Percentiles rank a stretch among this genome's conserved stretches.
These are phyloP conservation scores for Euphorbia peplus DNA, from an alignment of 345 rosid species.

Conservation along the genomic window DNA sequence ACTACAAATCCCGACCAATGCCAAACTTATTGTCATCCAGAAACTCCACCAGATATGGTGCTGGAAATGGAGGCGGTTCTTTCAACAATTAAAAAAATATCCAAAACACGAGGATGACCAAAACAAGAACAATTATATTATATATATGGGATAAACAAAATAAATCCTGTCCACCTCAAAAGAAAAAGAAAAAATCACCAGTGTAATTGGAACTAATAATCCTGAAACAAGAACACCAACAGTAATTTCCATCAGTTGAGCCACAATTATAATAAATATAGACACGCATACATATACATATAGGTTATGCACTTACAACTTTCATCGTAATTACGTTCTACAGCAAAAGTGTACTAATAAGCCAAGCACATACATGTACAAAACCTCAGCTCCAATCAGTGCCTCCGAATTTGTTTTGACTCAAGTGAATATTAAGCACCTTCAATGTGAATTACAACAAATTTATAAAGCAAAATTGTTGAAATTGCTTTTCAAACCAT, in stretches of 20 bases:
- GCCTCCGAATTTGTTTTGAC: slow-evolving; percentile 15
- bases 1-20: slow-evolving; percentile 32
- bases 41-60: no score
- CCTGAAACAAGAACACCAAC: not conserved
- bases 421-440: slow-evolving; percentile 11
- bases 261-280: not conserved
- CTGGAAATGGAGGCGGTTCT: no score
- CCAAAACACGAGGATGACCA: no score
- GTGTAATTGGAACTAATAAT: not conserved
- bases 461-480: slow-evolving; percentile 13
- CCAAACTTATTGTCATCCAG: slow-evolving; percentile 29
- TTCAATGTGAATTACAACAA: slow-evolving; percentile 7
- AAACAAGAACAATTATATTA: no score
- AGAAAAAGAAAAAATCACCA: not conserved
- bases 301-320: not conserved
- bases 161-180: not conserved
- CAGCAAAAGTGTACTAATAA: not conserved
- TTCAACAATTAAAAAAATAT: no score
- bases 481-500: slow-evolving; percentile 42
- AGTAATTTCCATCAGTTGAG: not conserved
- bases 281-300: not conserved
- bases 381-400: slow-evolving; percentile 16
- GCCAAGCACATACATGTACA: slow-evolving; percentile 16
- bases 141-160: not conserved
- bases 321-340: slow-evolving; percentile 1